Evolutionary conservation across 2,329 filamentous ascomycete species (phyloP), one percentile per base, ranked within the genome.

Genomic region (Colletotrichum gigasporum): DNA sequence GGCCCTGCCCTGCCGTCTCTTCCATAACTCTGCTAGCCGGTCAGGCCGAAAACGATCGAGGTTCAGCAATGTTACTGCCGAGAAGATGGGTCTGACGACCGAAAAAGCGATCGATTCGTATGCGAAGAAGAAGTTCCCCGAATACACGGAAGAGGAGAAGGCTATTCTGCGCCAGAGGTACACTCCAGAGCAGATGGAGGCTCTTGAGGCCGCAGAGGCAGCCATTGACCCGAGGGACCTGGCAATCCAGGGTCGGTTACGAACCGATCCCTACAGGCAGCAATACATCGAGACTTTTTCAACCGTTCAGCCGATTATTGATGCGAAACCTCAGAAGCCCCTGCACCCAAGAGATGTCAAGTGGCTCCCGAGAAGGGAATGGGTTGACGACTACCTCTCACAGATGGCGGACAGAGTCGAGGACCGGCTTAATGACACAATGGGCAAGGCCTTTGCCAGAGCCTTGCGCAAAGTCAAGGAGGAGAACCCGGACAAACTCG

Each of bases 261-360:
- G 93, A 66, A 84, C 82, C 57, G 94, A 97, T 74, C 85, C 89
- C 8, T 91, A 92, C 82, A 83, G 83, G 55, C 81, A 94, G 51
- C 83, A 87, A 66, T 96, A 97, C 76, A 80, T 95, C 58, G 94
- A 97, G 75, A 93, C 97, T 76, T 91, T 97, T 72, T 87, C 91
- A 64, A 85, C 86, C 61, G 85, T 95, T 67, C 87, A 93, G 72
- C 92, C 93, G 55, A 83, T 92, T 51, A 86, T 96, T 65, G 95
- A 98, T 80, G 86, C 90, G 74, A 87, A 82, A 75, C 85, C 79
- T 69, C 83, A 79, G 62, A 74, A 79, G 75, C 60, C 83, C 83
- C 22, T 52, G 14, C 71, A 84, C 82, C 71, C 87, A 57, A 80
- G 82, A 52, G 83, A 89, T 65, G 72, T 74, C 44, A 79, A 85